Evolutionary conservation across 768 basidiomycete species (phyloP), one percentile per base, ranked within the genome.

Genomic region (Lactarius pseudohatsudake): DNA sequence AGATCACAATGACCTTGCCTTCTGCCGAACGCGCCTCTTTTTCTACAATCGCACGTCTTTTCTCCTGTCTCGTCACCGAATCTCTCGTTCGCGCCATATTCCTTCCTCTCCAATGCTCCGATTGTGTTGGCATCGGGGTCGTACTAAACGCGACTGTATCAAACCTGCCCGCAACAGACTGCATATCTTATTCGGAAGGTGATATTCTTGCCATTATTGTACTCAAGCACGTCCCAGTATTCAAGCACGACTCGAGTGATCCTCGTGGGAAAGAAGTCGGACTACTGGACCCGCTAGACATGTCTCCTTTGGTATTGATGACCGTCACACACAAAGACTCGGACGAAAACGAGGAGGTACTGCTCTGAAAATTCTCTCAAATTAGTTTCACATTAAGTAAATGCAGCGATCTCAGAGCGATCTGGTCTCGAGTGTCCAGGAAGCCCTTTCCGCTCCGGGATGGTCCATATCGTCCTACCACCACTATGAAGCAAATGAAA

Each of bases 51-150:
- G 76, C 83, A 16, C 82, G 85, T 32, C 72, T 86, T 4, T 69
- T 85, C n/a, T 85, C 84, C 36, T 85, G 84, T 70, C 78, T 86
- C 8, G 84, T 85, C 61, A 84, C 85, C 1, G 85, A 85, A 73
- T 84, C 84, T 8, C 76, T 86, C 11, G 77, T 81, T 15, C 76
- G 76, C 10, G 84, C 84, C 3, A 72, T 83, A 43, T 86, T 82
- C 70, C 72, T 81, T 67, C 76, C 82, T n/a, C 71, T 81, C 13
- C 60, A 72, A 18, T 74, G 72, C 1, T 70, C 77, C 2, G 74
- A 76, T 56, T 74, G 75, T 6, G 74, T 74, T 34, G 84, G 84
- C 0, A 74, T 82, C 62, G 79, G 77, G 43, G 75, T 82, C 59
- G 69, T 85, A 28, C 73, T 85, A 1, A 76, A 72, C 26, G 73